Conservation (phyloP, 495 filamentous ascomycete species). For the Bacidia rubella region DNA sequence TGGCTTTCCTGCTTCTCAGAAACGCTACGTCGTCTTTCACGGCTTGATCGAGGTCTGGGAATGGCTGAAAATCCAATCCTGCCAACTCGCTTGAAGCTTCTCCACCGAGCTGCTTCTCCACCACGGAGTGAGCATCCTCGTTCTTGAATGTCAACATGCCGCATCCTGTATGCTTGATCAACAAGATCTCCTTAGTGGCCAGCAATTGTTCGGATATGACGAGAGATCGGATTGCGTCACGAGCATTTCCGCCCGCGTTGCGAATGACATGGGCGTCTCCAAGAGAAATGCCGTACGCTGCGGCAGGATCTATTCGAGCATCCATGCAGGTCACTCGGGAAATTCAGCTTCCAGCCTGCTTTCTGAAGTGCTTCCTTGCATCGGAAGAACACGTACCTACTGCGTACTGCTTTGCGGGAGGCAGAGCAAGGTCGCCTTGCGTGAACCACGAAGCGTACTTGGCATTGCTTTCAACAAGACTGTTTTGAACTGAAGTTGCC, state of each 20-base stretch:
- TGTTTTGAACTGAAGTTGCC: conserved; percentile 36
- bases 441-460: conserved; percentile 49
- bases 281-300: conserved; percentile 59
- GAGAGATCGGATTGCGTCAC: conserved; percentile 58
- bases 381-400: conserved; percentile 28
- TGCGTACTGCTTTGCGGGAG: conserved; percentile 56
- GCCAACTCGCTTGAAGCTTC: conserved; percentile 28
- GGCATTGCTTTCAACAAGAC: conserved; percentile 43
- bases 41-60: conserved; percentile 46
- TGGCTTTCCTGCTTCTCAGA: conserved; percentile 43
- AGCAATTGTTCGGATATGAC: conserved; percentile 73
- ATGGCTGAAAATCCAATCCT: conserved; percentile 50
- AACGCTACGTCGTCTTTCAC: conserved; percentile 53
- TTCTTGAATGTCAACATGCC: conserved; percentile 75
- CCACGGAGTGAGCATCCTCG: conserved; percentile 40
- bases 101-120: conserved; percentile 43
- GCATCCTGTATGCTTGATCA: conserved; percentile 69
- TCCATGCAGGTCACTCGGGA: conserved; percentile 67
- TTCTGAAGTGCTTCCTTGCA: not conserved
- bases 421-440: conserved; percentile 52
- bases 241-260: conserved; percentile 54
- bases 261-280: conserved; percentile 75
- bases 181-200: conserved; percentile 60
- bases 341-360: conserved; percentile 16
- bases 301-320: conserved; percentile 58